Base-by-base conservation (phyloP, 495 filamentous ascomycete species). In the Hyaloscypha finlandica region DNA sequence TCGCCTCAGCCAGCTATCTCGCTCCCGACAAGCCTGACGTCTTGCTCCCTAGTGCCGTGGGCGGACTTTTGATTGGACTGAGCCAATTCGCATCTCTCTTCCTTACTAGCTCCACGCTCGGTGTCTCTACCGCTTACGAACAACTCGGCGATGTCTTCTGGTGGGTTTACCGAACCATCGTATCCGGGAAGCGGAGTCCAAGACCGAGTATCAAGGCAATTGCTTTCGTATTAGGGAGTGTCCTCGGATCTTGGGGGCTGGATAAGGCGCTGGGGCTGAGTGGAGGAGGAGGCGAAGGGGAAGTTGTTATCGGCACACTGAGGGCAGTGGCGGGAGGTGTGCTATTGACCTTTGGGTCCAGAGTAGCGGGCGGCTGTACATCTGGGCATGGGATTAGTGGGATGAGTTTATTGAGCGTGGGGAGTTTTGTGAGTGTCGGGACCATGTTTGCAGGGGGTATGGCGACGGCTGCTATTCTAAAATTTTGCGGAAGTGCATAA, bases 371-470 rank as follows among this genome's bases (percentile, higher is more conserved):
- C 5, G 85, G 85, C 2, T 88, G 85, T 65, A 87, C 85, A 0
- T 85, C 82, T 29, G 86, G 85, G 0, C 86, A 88, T 68, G 86
- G 86, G 2, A 85, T 88, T 65, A 85, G 79, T 33, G 85, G 85
- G 5, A 78, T 87, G 56, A 78, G 80, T 33, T 70, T 81, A 68
- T 67, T 86, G 6, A 83, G 82, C 0, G 71, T 81, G 22, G 77
- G 80, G 2, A 87, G 86, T 72, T 74, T 86, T 61, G 62, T 88
- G 19, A 83, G 80, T 1, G 79, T 85, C 6, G 81, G 71, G 6
- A 65, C 79, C 1, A 80, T 81, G 65, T 85, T 88, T 76, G 79
- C 59, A 3, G 79, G 75, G 4, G 86, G 83, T 0, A 63, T 76
- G 72, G 68, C 33, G 12, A 57, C 58, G 58, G 48, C 54, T 48